Percentiles rank a stretch among this genome's conserved stretches.
Conservation (phyloP, 139 green algal species). For the Chlamydomonas eustigma region DNA sequence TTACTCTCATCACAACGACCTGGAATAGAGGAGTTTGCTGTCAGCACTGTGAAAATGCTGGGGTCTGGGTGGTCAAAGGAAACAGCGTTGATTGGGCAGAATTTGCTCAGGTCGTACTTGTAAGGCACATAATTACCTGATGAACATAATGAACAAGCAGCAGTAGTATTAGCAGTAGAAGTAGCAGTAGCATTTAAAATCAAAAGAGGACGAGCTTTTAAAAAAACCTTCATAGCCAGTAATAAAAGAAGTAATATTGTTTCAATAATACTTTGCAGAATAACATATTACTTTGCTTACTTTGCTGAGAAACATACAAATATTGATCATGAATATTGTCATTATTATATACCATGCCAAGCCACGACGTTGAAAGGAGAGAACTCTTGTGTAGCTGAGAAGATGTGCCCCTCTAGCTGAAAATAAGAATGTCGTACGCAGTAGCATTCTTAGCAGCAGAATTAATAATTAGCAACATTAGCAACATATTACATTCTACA, state of each 20-base stretch:
- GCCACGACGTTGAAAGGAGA: constrained; percentile 93
- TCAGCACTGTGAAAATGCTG: constrained; percentile 94
- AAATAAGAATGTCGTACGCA: not conserved
- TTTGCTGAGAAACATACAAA: too few species aligned
- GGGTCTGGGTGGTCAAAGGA: constrained; percentile 75
- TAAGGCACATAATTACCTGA: constrained; percentile 44
- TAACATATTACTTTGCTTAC: too few species aligned
- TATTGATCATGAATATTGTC: too few species aligned
- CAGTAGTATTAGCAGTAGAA: not conserved
- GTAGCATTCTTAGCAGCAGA: not conserved
- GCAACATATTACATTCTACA: too few species aligned
- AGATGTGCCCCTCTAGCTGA: constrained; percentile 77
- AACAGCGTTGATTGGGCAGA: constrained; percentile 80
- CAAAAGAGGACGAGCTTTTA: too few species aligned
- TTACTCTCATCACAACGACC: not conserved
- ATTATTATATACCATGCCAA: constrained; percentile 69
- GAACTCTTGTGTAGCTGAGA: constrained; percentile 67
- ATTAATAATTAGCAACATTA: too few species aligned
- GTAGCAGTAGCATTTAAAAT: too few species aligned
- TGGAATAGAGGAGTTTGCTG: constrained; percentile 50
- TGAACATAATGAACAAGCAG: not conserved
- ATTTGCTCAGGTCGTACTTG: constrained; percentile 68
- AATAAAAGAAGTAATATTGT: too few species aligned
- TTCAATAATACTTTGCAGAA: too few species aligned
- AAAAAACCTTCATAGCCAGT: too few species aligned